phyloP scores from a whole-genome alignment of 2,329 filamentous ascomycete species.

The Purpureocillium takamizusanense region DNA sequence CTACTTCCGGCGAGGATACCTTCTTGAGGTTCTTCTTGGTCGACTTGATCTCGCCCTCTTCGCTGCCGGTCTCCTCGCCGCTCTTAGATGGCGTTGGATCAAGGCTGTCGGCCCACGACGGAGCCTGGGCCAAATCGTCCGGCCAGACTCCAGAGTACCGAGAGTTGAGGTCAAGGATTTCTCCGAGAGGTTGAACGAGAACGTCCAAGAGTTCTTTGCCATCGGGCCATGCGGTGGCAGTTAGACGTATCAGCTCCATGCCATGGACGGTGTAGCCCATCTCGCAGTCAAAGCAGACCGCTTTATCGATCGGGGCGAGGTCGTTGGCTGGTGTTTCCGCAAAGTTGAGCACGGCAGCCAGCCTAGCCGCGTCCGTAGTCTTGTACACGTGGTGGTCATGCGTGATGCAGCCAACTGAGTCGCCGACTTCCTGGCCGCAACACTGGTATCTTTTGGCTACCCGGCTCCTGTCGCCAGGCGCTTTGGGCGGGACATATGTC shows the following conservation, averaged over 20 bases:
- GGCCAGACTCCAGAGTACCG: constrained; percentile 81
- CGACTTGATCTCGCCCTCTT: constrained; percentile 16
- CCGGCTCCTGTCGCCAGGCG: constrained; percentile 46
- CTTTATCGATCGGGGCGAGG: constrained; percentile 40
- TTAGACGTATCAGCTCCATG: constrained; percentile 82
- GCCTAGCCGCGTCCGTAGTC: constrained; percentile 61
- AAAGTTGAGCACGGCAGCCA: constrained; percentile 75
- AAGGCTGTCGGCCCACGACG: constrained; percentile 35
- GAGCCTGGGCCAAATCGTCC: constrained; percentile 64
- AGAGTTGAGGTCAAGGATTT: constrained; percentile 84
- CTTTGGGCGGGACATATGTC: constrained; percentile 47
- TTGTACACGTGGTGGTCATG: constrained; percentile 80
- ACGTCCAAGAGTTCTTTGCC: constrained; percentile 72
- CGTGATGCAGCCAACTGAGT: constrained; percentile 65
- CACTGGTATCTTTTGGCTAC: constrained; percentile 63
- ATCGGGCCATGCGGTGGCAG: constrained; percentile 77
- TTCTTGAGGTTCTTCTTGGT: constrained; percentile 50
- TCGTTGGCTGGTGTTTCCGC: constrained; percentile 63
- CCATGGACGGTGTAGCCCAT: constrained; percentile 93
- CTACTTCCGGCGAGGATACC: constrained; percentile 64
- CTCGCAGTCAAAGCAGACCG: constrained; percentile 88
- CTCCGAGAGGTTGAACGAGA: constrained; percentile 73
- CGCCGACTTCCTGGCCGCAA: constrained; percentile 67
- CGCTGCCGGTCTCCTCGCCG: constrained; percentile 13
- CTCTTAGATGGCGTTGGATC: constrained; percentile 15